A percentile compares a stretch with the other conserved stretches of the same genome.
Evolutionary conservation across 2,329 filamentous ascomycete species (phyloP).

Genomic region (Podosphaera xanthii): DNA sequence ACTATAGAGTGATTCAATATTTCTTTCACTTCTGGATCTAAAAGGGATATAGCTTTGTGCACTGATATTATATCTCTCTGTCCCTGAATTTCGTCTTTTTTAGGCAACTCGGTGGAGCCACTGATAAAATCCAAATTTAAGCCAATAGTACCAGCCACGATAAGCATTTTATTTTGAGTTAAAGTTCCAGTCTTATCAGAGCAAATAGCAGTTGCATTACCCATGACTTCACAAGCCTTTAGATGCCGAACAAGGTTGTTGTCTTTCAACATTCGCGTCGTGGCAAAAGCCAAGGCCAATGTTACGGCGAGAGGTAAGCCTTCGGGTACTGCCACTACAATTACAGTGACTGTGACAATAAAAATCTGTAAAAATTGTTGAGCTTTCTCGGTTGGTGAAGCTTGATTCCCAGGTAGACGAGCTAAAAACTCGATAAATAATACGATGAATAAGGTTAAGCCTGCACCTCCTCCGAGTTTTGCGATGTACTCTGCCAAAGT

Average conservation of each 20-base stretch:
- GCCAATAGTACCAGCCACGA: slow-evolving; percentile 49
- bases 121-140: slow-evolving; percentile 29
- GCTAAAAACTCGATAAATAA: slow-evolving; percentile 58
- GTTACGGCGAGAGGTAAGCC: slow-evolving; percentile 45
- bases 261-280: slow-evolving; percentile 43
- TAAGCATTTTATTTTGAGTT: slow-evolving; percentile 55
- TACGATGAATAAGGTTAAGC: slow-evolving; percentile 53
- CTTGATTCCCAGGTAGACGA: slow-evolving; percentile 27
- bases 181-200: slow-evolving; percentile 60
- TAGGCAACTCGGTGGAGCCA: slow-evolving; percentile 8
- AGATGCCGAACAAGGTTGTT: slow-evolving; percentile 48
- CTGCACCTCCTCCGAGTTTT: slow-evolving; percentile 49
- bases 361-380: slow-evolving; percentile 38
- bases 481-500: slow-evolving; percentile 58
- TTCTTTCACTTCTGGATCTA: slow-evolving; percentile 10
- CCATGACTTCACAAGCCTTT: slow-evolving; percentile 48
- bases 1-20: slow-evolving; percentile 40
- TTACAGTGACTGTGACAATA: slow-evolving; percentile 41
- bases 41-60: slow-evolving; percentile 13
- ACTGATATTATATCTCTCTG: slow-evolving; percentile 10
- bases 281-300: slow-evolving; percentile 42
- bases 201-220: slow-evolving; percentile 52
- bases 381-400: slow-evolving; percentile 30
- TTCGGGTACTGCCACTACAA: slow-evolving; percentile 47
- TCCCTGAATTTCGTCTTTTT: slow-evolving; percentile 10